Percentiles rank a stretch among this genome's conserved stretches.
phyloP scores from a whole-genome alignment of 306 rosid genomes.

The Erythrophleum fordii region DNA sequence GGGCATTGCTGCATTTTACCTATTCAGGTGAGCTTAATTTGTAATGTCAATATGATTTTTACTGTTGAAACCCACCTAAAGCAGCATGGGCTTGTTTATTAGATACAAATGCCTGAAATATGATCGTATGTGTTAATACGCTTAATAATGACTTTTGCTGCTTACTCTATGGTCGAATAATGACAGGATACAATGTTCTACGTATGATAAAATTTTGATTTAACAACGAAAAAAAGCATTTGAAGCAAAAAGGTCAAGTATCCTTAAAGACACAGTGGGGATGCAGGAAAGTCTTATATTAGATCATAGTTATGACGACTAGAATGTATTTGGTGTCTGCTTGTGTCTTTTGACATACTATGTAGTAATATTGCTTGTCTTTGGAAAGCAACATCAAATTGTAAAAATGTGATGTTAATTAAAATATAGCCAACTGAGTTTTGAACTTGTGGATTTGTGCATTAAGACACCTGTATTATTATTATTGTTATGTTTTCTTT shows the following conservation, averaged over 20 bases:
- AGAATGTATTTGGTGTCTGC: too few species aligned
- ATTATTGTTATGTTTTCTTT: neutral
- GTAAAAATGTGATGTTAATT: constrained; percentile 24
- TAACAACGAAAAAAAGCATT: neutral
- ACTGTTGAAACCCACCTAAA: too few species aligned
- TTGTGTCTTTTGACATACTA: constrained; percentile 9
- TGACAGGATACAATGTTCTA: neutral
- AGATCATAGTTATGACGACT: constrained; percentile 15
- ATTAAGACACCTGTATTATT: neutral
- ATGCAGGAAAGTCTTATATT: neutral
- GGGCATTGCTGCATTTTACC: too few species aligned
- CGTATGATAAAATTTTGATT: neutral
- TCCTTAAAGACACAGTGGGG: neutral
- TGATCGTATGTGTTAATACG: too few species aligned
- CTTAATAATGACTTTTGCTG: neutral
- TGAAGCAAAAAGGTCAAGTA: neutral
- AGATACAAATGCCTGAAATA: too few species aligned
- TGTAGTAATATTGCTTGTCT: constrained; percentile 11
- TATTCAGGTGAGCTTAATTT: too few species aligned
- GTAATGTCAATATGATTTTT: too few species aligned
- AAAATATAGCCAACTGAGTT: neutral
- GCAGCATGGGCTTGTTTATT: too few species aligned
- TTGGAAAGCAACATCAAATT: constrained; percentile 9
- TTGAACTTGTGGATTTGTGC: constrained; percentile 26
- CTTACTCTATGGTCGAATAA: neutral